Base-by-base conservation (phyloP, 2,329 filamentous ascomycete species). In the Xylariaceae sp. region DNA sequence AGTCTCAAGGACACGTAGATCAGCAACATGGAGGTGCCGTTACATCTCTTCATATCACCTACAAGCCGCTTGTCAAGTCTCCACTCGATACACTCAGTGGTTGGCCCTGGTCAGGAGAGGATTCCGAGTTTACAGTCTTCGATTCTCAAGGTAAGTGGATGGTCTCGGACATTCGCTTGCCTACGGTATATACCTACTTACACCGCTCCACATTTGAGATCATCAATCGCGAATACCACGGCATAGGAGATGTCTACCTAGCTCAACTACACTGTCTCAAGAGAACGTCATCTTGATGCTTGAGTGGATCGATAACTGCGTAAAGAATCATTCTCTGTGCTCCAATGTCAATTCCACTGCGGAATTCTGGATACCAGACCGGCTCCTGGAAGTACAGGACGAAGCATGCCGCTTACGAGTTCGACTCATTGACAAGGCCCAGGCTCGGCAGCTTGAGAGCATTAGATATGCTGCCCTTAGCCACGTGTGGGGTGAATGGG, bases 401-500 rank as follows among this genome's bases (percentile, higher is more conserved):
- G 6, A 3, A 34, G 43, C 40, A 6, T 9, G 31, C 13, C 38
- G 44, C 7, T 38, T 54, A 22, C 10, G 31, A 10, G 39, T 57
- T 14, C 47, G 46, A 3, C 57, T 59, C 33, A 33, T 55, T 9
- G 57, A 59, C 34, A 55, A 54, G 5, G 39, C 36, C 2, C 41
- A 51, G 36, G 16, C 6, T 7, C 10, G 34, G 5, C 31, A 45
- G 31, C 22, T 2, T 2, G n/a, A 9, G 18, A 31, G 40, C 6
- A 47, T 22, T 9, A 51, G 33, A 22, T 59, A 55, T 17, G 52
- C 50, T 19, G 57, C 55, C 12, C 45, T 59, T 19, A 59, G 57
- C 40, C 57, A 57, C 41, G 53, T 59, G 43, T 59, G 57, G 55
- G 55, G 55, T 19, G 36, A 56, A 47, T n/a, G 42, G 13, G 47